A percentile compares a stretch with the other conserved stretches of the same genome.
phyloP scores from a whole-genome alignment of 1,284 basidiomycete species.

The Ustilago esculenta region DNA sequence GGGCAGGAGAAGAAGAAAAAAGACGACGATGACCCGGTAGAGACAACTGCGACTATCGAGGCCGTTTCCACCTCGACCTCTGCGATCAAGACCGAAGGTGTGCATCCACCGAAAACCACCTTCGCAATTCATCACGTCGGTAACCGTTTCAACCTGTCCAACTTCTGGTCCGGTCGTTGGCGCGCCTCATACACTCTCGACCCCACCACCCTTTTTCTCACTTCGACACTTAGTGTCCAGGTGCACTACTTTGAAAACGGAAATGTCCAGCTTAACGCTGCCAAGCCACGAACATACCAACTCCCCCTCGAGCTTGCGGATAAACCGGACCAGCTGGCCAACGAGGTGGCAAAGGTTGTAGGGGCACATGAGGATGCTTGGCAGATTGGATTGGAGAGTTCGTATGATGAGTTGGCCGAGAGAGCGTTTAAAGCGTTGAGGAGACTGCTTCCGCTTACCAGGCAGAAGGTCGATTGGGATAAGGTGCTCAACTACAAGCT shows the following conservation, averaged over 20 bases:
- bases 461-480: slow-evolving; percentile 66
- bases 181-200: slow-evolving; percentile 56
- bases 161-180: slow-evolving; percentile 66
- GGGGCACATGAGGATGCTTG: slow-evolving; percentile 54
- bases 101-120: slow-evolving; percentile 19
- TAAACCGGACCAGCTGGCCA: slow-evolving; percentile 13
- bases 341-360: slow-evolving; percentile 43
- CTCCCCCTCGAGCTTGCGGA: slow-evolving; percentile 20
- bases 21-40: slow-evolving; percentile 15
- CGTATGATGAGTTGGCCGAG: slow-evolving; percentile 54
- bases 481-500: slow-evolving; percentile 62
- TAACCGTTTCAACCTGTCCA: slow-evolving; percentile 63
- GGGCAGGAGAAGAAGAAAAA: slow-evolving; percentile 7
- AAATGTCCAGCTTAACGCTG: slow-evolving; percentile 62
- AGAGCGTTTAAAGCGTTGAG: slow-evolving; percentile 60
- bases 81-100: no score
- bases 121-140: slow-evolving; percentile 60
- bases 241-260: slow-evolving; percentile 67
- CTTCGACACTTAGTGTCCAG: slow-evolving; percentile 38
- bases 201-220: slow-evolving; percentile 7
- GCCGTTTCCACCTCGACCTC: slow-evolving; percentile 4
- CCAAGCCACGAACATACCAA: slow-evolving; percentile 22
- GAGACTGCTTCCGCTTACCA: slow-evolving; percentile 61
- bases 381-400: slow-evolving; percentile 46
- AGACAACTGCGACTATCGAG: slow-evolving; percentile 20